phyloP scores from a whole-genome alignment of 1,139 yeast species.

The Hyphopichia burtonii region DNA sequence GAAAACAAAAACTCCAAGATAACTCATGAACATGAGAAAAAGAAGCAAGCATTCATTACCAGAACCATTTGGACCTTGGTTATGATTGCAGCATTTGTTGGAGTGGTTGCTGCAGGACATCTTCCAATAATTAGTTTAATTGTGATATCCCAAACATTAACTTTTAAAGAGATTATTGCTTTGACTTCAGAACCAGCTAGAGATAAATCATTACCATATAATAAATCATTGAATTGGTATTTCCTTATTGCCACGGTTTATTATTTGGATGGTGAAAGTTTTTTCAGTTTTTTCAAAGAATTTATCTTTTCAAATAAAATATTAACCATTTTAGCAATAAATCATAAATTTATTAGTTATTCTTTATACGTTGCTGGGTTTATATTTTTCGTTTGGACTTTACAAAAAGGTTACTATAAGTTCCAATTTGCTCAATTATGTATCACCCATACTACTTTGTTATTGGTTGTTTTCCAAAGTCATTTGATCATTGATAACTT shows the following conservation, averaged over 20 bases:
- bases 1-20: background rate
- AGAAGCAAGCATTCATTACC: slow-evolving; percentile 79
- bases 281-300: slow-evolving; percentile 60
- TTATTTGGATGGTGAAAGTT: slow-evolving; percentile 83
- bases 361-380: slow-evolving; percentile 85
- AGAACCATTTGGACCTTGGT: slow-evolving; percentile 95
- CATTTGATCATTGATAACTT: slow-evolving; percentile 90
- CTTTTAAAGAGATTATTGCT: slow-evolving; percentile 88
- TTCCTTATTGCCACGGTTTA: slow-evolving; percentile 77
- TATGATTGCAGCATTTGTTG: slow-evolving; percentile 77
- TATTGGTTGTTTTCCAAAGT: slow-evolving; percentile 90
- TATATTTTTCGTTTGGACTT: slow-evolving; percentile 83
- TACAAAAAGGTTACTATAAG: slow-evolving; percentile 84
- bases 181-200: slow-evolving; percentile 84
- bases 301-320: slow-evolving; percentile 41
- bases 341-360: slow-evolving; percentile 84
- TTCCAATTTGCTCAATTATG: slow-evolving; percentile 95
- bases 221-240: slow-evolving; percentile 89
- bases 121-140: slow-evolving; percentile 73
- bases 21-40: slow-evolving; percentile 51
- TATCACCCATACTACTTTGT: slow-evolving; percentile 89
- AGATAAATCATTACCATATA: slow-evolving; percentile 79
- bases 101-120: slow-evolving; percentile 83
- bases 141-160: slow-evolving; percentile 70
- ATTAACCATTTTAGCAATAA: slow-evolving; percentile 47